These are phyloP conservation scores for Delonix regia DNA, from an alignment of 306 rosid species.

Conservation along the genomic window DNA sequence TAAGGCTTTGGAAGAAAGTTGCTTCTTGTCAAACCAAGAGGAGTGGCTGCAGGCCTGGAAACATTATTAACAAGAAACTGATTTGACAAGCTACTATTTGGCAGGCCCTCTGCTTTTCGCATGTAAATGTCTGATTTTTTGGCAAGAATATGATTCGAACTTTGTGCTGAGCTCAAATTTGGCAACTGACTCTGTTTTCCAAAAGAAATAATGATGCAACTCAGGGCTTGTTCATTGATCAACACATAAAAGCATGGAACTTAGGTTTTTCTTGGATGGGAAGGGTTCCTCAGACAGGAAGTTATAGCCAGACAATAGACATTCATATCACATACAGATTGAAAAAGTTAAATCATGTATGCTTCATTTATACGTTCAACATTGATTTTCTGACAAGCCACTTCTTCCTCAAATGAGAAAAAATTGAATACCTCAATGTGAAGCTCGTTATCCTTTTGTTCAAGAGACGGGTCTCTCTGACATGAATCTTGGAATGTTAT, in stretches of 20 bases:
- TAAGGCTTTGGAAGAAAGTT: slow-evolving; percentile 62
- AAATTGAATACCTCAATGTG: slow-evolving; percentile 50
- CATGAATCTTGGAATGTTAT: slow-evolving; percentile 42
- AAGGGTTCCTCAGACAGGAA: slow-evolving; percentile 13
- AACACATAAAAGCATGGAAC: slow-evolving; percentile 26
- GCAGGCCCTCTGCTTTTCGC: slow-evolving; percentile 48
- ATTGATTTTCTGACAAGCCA: slow-evolving; percentile 3
- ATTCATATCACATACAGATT: not conserved
- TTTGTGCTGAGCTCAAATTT: slow-evolving; percentile 46
- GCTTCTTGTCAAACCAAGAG: slow-evolving; percentile 64
- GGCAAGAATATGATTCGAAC: slow-evolving; percentile 52
- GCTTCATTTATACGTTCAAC: slow-evolving; percentile 7
- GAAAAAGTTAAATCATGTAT: slow-evolving; percentile 13
- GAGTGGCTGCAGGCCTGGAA: slow-evolving; percentile 63
- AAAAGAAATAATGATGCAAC: slow-evolving; percentile 21
- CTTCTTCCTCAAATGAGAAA: slow-evolving; percentile 9
- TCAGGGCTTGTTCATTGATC: slow-evolving; percentile 37
- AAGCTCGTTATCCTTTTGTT: slow-evolving; percentile 38
- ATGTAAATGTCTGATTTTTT: slow-evolving; percentile 60
- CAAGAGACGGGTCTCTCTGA: slow-evolving; percentile 44
- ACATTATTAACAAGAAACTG: slow-evolving; percentile 66
- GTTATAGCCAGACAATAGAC: slow-evolving; percentile 14
- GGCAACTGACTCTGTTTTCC: slow-evolving; percentile 55
- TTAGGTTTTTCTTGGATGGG: not conserved
- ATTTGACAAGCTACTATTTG: slow-evolving; percentile 56